phyloP scores from a whole-genome alignment of 73 alveolate species.

The Effrenium voratum region DNA sequence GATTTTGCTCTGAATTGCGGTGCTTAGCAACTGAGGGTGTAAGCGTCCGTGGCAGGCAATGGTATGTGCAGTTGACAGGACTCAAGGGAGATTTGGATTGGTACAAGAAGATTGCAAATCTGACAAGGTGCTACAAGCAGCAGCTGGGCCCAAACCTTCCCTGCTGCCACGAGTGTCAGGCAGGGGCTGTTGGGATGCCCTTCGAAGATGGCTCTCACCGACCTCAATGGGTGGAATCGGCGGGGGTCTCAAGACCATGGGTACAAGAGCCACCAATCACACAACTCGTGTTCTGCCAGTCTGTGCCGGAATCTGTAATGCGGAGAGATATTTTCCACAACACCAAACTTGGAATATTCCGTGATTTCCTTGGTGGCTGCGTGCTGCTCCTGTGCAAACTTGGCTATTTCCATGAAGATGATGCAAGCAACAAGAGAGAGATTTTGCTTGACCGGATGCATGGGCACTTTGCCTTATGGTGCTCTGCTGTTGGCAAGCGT shows the following conservation, averaged over 20 bases:
- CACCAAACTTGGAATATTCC: not conserved
- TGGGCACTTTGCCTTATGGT: not conserved
- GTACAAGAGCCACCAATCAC: not conserved
- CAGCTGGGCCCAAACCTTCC: not conserved
- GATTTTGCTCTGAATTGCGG: not conserved
- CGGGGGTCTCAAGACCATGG: not conserved
- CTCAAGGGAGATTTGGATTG: constrained; percentile 27
- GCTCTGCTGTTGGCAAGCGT: not conserved
- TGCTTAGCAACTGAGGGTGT: not conserved
- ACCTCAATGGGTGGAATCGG: not conserved
- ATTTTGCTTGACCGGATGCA: not conserved
- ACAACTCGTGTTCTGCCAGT: not conserved
- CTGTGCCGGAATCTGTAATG: not conserved
- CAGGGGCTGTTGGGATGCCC: not conserved
- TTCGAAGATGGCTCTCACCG: not conserved
- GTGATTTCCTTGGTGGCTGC: not conserved
- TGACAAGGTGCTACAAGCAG: not conserved
- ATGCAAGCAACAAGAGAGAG: not conserved
- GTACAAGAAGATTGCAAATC: not conserved
- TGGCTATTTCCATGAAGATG: not conserved
- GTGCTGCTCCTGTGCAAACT: not conserved
- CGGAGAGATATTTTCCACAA: constrained; percentile 12
- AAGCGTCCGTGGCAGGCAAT: not conserved
- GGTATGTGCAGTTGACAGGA: constrained; percentile 1
- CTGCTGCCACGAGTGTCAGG: constrained; percentile 31